These are phyloP conservation scores for Sphagnum fallax DNA, from an alignment of 228 moss, liverwort and hornwort species.

Conservation along the genomic window DNA sequence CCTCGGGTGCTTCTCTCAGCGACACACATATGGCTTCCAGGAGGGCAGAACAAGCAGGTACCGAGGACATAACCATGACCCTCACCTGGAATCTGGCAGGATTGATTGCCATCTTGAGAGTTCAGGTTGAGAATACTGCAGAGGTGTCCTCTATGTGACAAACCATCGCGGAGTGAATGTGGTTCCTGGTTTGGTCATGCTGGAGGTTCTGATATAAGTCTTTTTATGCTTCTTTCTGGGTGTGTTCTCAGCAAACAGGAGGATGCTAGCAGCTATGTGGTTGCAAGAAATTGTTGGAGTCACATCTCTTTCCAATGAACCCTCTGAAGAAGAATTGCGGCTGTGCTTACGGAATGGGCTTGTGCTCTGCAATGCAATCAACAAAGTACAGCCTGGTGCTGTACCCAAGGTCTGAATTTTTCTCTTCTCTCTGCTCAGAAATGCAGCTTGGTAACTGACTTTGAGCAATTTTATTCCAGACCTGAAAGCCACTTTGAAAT, in stretches of 20 bases:
- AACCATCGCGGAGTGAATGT: too few species aligned
- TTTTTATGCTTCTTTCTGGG: too few species aligned
- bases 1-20: slow-evolving; percentile 29
- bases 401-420: slow-evolving; percentile 32
- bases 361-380: slow-evolving; percentile 41
- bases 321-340: slow-evolving; percentile 37
- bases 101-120: too few species aligned
- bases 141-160: too few species aligned
- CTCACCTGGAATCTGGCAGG: too few species aligned
- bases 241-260: slow-evolving; percentile 36
- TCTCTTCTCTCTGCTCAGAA: background rate
- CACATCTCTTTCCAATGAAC: slow-evolving; percentile 22
- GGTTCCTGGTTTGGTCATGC: too few species aligned
- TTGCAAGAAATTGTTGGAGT: slow-evolving; percentile 43
- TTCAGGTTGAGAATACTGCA: too few species aligned
- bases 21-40: slow-evolving; percentile 42
- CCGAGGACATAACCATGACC: background rate
- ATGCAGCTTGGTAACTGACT: too few species aligned
- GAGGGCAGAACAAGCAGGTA: slow-evolving; percentile 44
- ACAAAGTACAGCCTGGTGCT: slow-evolving; percentile 45
- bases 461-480: too few species aligned
- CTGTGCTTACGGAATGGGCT: slow-evolving; percentile 48
- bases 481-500: too few species aligned
- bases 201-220: too few species aligned
- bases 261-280: slow-evolving; percentile 36